Conservation (phyloP, 768 basidiomycete genomes). For the Amanita thiersii region DNA sequence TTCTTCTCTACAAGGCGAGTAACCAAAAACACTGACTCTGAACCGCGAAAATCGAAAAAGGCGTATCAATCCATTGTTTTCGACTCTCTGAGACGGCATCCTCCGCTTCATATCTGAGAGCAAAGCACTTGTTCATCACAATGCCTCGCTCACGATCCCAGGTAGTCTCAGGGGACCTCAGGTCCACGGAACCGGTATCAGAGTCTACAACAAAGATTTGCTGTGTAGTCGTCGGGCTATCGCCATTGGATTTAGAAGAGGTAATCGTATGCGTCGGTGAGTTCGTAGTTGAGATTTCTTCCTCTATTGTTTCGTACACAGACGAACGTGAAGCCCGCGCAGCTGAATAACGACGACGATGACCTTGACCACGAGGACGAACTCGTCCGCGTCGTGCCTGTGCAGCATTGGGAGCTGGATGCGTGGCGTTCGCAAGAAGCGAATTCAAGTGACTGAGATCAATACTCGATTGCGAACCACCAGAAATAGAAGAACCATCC, state of each 20-base stretch:
- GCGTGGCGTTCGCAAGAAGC: conserved; percentile 46
- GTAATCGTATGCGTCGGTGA: conserved; percentile 20
- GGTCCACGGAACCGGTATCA: conserved; percentile 39
- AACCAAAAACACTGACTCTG: conserved; percentile 47
- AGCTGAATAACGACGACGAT: conserved; percentile 63
- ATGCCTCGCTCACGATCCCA: conserved; percentile 73
- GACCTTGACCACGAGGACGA: conserved; percentile 53
- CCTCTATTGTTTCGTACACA: conserved; percentile 75
- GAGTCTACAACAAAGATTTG: conserved; percentile 52
- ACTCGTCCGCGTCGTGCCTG: conserved; percentile 26
- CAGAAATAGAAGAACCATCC: conserved; percentile 61
- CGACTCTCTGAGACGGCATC: conserved; percentile 61
- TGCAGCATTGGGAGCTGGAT: conserved; percentile 37
- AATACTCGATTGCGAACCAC: conserved; percentile 72
- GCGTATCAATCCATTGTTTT: conserved; percentile 59
- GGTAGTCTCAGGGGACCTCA: conserved; percentile 26
- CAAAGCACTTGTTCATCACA: conserved; percentile 56
- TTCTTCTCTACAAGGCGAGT: background rate
- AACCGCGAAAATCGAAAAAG: conserved; percentile 62
- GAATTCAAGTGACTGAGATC: conserved; percentile 56
- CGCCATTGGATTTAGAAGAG: conserved; percentile 22
- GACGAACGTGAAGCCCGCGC: conserved; percentile 57
- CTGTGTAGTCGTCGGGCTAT: conserved; percentile 27
- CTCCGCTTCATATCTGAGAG: conserved; percentile 61
- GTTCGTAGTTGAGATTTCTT: conserved; percentile 40